Percentiles rank a stretch among this genome's conserved stretches.
phyloP scores from a whole-genome alignment of 1,284 basidiomycete genomes.

The Athelia psychrophila region DNA sequence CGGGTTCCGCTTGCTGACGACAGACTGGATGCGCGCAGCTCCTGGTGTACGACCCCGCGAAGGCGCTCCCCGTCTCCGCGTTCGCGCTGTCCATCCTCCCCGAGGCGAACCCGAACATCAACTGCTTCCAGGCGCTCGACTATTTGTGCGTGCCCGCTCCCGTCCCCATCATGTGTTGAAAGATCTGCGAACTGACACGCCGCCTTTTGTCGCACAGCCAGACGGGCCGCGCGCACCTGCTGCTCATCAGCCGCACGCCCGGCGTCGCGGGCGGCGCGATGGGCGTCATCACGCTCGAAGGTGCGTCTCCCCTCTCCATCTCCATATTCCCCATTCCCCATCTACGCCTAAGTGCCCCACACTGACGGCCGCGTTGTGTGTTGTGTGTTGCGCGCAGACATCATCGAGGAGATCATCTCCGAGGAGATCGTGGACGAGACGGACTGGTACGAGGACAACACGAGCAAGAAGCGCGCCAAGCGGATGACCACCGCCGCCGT shows the following conservation, averaged over 20 bases:
- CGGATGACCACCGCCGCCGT: constrained; percentile 71
- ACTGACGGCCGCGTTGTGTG: not conserved
- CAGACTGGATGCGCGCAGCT: constrained; percentile 64
- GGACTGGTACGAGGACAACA: constrained; percentile 84
- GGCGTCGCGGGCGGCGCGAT: constrained; percentile 65
- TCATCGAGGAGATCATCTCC: constrained; percentile 74
- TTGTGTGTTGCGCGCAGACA: not conserved
- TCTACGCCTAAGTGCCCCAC: too few species aligned
- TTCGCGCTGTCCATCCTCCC: constrained; percentile 85
- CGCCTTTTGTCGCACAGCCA: constrained; percentile 47
- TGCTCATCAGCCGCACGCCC: constrained; percentile 71
- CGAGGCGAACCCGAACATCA: constrained; percentile 85
- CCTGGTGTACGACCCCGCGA: constrained; percentile 86
- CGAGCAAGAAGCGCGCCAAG: constrained; percentile 69
- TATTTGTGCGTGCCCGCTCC: constrained; percentile 62
- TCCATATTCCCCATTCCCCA: too few species aligned
- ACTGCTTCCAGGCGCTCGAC: constrained; percentile 82
- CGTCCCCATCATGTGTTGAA: too few species aligned
- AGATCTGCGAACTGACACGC: too few species aligned
- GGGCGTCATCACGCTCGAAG: constrained; percentile 69
- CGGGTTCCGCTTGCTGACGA: too few species aligned
- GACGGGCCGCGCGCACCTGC: constrained; percentile 78
- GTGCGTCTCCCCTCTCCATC: constrained; percentile 32
- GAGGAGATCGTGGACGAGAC: constrained; percentile 92
- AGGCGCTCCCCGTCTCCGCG: constrained; percentile 71